Percentiles rank a stretch among this genome's conserved stretches.
These are phyloP conservation scores for Alternaria atra DNA, from an alignment of 2,329 filamentous ascomycete genomes.

Conservation along the genomic window DNA sequence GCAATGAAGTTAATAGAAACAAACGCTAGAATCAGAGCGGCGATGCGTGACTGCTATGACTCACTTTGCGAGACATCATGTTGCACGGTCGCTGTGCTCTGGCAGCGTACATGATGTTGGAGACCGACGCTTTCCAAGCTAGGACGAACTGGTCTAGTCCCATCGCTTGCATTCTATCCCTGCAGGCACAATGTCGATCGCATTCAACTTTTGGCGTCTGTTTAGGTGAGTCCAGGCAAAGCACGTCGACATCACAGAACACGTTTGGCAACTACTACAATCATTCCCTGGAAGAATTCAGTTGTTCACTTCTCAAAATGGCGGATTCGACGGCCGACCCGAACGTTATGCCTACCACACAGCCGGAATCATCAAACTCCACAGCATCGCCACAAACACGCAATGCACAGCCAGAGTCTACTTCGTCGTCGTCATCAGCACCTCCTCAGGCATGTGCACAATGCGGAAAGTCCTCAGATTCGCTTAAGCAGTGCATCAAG, in stretches of 20 bases:
- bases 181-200: constrained; percentile 15
- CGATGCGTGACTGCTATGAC: too few relatives aligned
- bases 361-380: constrained; percentile 2
- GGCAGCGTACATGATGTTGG: not conserved
- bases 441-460: constrained; percentile 30
- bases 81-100: not conserved
- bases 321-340: not conserved
- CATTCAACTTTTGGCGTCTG: constrained; percentile 9
- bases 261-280: not conserved
- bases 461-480: constrained; percentile 29
- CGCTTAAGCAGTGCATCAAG: constrained; percentile 50
- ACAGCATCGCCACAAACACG: constrained; percentile 2
- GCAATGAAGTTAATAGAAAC: too few relatives aligned
- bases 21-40: too few relatives aligned
- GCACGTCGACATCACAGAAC: constrained; percentile 4
- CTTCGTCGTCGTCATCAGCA: constrained; percentile 23
- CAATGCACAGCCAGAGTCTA: not conserved
- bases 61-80: not conserved
- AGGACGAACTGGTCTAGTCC: not conserved
- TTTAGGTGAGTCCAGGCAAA: not conserved
- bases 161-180: constrained; percentile 4
- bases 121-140: not conserved
- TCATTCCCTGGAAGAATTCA: not conserved
- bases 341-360: not conserved
- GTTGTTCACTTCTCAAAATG: not conserved